Base-by-base conservation (phyloP, 2,329 filamentous ascomycete species). In the Coniochaeta sp. region DNA sequence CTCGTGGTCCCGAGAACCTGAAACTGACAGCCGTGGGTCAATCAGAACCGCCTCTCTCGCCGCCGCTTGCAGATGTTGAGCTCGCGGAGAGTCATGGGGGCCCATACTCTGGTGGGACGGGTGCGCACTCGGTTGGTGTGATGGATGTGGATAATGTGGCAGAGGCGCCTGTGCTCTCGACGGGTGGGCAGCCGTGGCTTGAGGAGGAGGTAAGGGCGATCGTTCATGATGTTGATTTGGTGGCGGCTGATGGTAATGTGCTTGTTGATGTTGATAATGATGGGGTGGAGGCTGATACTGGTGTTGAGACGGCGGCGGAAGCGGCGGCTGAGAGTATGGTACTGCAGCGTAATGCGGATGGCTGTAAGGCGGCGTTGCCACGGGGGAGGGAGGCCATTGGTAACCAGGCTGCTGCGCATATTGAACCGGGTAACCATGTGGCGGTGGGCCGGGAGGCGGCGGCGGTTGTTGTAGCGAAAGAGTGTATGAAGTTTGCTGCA, bases 311-410 rank as follows among this genome's bases (percentile, higher is more conserved):
- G 63, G 61, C 47, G 68, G 67, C 38, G 68, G 67, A n/a, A 62
- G 64, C 5, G 62, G 66, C 17, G 69, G 67, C 57, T 73, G 73
- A 12, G 64, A 28, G 11, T 68, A 72, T 62, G 67, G 31, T n/a
- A 34, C 67, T 62, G 58, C 64, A 6, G 72, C 70, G 64, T 79
- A 78, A 63, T 82, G 80, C 62, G 72, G 72, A 64, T 78, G 80
- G 64, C 71, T 72, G 64, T 79, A 84, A 0, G 81, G 81, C 55
- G 82, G 81, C 24, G 81, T 84, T 6, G 78, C 77, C 6, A 79
- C 76, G 6, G 81, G 82, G 24, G 81, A 84, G n/a, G 77, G 81
- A 47, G 80, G 82, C 82, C 81, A 85, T 17, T 70, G 73, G 66
- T 83, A 82, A 40, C 74, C 74, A 50, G 72, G 72, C 59, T 79